Evolutionary conservation across 1,284 basidiomycete genomes (phyloP), one percentile per base, ranked within the genome.

Genomic region (Sporisorium reilianum): DNA sequence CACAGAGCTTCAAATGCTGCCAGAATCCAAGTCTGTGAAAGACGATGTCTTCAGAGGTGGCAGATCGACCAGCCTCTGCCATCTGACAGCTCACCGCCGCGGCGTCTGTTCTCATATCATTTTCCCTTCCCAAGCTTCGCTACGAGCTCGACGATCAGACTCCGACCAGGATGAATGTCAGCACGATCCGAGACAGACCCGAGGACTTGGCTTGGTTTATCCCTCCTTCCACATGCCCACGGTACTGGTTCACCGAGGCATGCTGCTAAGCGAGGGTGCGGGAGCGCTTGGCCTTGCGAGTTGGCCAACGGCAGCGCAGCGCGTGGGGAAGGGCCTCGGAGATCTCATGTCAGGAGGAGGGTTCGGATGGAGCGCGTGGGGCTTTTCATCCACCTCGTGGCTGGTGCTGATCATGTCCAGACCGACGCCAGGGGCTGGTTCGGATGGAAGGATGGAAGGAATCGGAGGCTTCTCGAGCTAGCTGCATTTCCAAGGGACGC

Each of bases 221-320:
- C 26, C 5, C 3, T n/a, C 25, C 18, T 9, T 9, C n/a, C 14
- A 41, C 22, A 32, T 10, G n/a, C 51, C 23, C 38, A 52, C 50
- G 36, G 16, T 53, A 30, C n/a, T 9, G 40, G 26, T 6, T 54
- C 52, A 28, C 62, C 62, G 62, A 64, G 62, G 62, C 50, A 54
- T 49, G 62, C 34, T 38, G 16, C 40, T 38, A 53, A 58, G 55
- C 55, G 62, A 57, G 55, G 10, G 38, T 18, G 16, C 44, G 16
- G 18, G 14, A 41, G 62, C 51, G 62, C 55, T 56, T 50, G 44
- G 42, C 50, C n/a, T 26, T 8, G 28, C 18, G 34, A 34, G 16
- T 28, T 41, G 5, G 20, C 26, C 30, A n/a, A 30, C 30, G 14
- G 36, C 18, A 36, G 9, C n/a, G n/a, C n/a, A 32, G 8, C 25